These are phyloP conservation scores for Filosporella fistucella DNA, from an alignment of 495 filamentous ascomycete species.

Conservation along the genomic window DNA sequence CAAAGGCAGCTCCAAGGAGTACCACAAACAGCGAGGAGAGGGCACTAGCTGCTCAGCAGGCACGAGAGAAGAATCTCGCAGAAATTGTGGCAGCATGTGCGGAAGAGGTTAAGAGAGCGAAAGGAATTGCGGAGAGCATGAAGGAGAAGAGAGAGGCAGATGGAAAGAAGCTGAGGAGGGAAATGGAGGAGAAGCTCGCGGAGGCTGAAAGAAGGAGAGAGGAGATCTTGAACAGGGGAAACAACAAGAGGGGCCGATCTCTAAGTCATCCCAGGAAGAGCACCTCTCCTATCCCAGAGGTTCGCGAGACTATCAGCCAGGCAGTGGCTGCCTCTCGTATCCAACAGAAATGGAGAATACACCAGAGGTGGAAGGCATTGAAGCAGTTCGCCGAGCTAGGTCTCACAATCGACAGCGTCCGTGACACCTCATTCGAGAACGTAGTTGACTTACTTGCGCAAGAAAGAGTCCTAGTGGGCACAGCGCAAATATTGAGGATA, in stretches of 20 bases:
- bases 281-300: constrained; percentile 43
- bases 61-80: constrained; percentile 84
- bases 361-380: constrained; percentile 54
- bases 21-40: constrained; percentile 68
- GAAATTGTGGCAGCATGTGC: constrained; percentile 93
- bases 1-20: constrained; percentile 64
- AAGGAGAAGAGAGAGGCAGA: constrained; percentile 88
- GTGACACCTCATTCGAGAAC: constrained; percentile 75
- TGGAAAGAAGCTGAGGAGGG: constrained; percentile 62
- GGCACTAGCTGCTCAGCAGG: constrained; percentile 84
- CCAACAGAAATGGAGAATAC: constrained; percentile 71
- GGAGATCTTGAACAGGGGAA: constrained; percentile 53
- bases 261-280: constrained; percentile 37
- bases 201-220: constrained; percentile 77
- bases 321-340: constrained; percentile 69
- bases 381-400: constrained; percentile 64
- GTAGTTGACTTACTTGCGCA: constrained; percentile 74
- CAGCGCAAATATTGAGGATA: constrained; percentile 67
- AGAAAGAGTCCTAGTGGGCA: constrained; percentile 63
- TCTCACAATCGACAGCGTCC: constrained; percentile 69
- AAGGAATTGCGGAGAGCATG: constrained; percentile 87
- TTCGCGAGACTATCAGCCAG: constrained; percentile 52
- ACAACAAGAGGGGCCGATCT: constrained; percentile 42
- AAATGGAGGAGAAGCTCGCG: constrained; percentile 86
- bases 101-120: constrained; percentile 90